Conservation (phyloP, 2,329 filamentous ascomycete species). For the Talaromyces sp. region DNA sequence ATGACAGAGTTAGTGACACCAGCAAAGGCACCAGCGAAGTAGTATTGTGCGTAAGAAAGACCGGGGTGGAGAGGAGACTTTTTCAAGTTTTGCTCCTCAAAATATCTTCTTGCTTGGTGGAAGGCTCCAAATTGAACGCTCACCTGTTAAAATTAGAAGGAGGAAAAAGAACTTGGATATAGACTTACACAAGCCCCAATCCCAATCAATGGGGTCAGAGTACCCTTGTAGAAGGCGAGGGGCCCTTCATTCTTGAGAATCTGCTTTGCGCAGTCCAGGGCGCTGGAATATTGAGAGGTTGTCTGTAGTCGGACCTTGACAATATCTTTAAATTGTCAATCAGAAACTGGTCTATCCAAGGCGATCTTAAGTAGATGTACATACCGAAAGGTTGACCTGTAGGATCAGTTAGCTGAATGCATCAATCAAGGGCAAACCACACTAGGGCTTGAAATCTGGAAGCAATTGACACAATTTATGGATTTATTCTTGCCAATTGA, state of each 20-base stretch:
- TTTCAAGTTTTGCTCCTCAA: slow-evolving; percentile 71
- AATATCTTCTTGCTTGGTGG: slow-evolving; percentile 81
- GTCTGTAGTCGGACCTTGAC: slow-evolving; percentile 98
- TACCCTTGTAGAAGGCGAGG: slow-evolving; percentile 96
- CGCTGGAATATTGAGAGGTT: slow-evolving; percentile 73
- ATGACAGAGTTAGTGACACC: slow-evolving; percentile 86
- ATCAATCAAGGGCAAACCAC: not conserved
- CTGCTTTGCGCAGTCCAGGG: slow-evolving; percentile 73
- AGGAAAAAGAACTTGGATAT: not conserved
- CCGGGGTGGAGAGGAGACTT: slow-evolving; percentile 40
- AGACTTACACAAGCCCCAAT: slow-evolving; percentile 83
- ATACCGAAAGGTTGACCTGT: slow-evolving; percentile 66
- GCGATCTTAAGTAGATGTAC: slow-evolving; percentile 23
- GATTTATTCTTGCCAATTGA: not conserved
- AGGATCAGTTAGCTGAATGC: slow-evolving; percentile 29
- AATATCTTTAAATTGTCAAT: slow-evolving; percentile 62
- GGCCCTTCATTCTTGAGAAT: slow-evolving; percentile 89
- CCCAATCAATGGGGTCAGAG: slow-evolving; percentile 87
- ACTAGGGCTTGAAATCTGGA: not conserved
- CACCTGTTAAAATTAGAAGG: slow-evolving; percentile 40
- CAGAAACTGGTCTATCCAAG: not conserved
- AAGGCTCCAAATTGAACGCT: slow-evolving; percentile 99
- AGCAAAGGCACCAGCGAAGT: slow-evolving; percentile 84
- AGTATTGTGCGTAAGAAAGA: slow-evolving; percentile 84
- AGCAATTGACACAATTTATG: slow-evolving; percentile 3